A percentile compares a stretch with the other conserved stretches of the same genome.
These are phyloP conservation scores for Mytilinidion resinicola DNA, from an alignment of 495 filamentous ascomycete species.

Conservation along the genomic window DNA sequence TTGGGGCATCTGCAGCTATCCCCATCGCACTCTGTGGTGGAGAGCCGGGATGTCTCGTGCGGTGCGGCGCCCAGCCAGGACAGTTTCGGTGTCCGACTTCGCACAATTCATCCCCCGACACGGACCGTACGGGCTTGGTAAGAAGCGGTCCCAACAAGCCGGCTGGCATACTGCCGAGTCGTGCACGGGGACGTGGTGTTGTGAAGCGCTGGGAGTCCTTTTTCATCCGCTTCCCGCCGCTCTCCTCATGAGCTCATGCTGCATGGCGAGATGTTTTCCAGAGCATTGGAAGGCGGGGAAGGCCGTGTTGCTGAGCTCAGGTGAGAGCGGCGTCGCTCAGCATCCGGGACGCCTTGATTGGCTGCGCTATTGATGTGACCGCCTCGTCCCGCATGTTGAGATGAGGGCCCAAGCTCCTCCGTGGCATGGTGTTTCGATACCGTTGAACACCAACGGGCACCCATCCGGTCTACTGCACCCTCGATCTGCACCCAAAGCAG, in stretches of 20 bases:
- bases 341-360: not conserved
- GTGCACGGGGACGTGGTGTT: not conserved
- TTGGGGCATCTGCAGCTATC: too few species aligned
- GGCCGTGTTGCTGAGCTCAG: not conserved
- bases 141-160: not conserved
- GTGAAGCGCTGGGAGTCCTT: too few species aligned
- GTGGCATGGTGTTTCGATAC: too few species aligned
- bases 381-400: not conserved
- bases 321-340: not conserved
- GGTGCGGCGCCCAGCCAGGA: not conserved
- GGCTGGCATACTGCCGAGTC: not conserved
- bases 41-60: slow-evolving; percentile 1
- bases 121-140: not conserved
- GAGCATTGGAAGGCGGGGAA: not conserved
- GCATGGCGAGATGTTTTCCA: too few species aligned
- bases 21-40: not conserved
- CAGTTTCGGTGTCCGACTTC: not conserved
- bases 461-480: too few species aligned
- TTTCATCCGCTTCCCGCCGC: too few species aligned
- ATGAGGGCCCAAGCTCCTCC: not conserved
- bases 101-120: not conserved
- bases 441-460: too few species aligned
- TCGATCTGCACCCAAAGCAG: too few species aligned
- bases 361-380: not conserved
- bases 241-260: too few species aligned